Evolutionary conservation across 1,284 basidiomycete species (phyloP), one percentile per base, ranked within the genome.

Genomic region (Gomphus bonarii): DNA sequence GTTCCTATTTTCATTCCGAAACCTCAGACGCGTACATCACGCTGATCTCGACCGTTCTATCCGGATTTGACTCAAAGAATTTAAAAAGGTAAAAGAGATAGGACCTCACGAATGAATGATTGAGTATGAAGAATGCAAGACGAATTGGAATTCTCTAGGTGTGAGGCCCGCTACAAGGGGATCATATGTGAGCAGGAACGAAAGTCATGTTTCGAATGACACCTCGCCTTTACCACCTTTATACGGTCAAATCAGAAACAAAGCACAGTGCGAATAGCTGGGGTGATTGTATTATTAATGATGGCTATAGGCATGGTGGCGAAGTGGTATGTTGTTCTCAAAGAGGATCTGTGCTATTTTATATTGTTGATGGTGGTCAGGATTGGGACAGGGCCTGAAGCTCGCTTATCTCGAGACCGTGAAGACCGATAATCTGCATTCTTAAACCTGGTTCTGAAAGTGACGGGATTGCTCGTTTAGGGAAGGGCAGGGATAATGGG

Each of bases 121-220:
- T 10, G 44, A 56, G 46, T 10, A 56, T 50, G 36, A 56, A 56
- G 33, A 38, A 56, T n/a, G 55, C 55, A 8, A 33, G 14, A 7
- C 55, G 55, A 10, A 35, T 47, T 56, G 46, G 22, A 31, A 12
- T 38, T 56, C 55, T 12, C 55, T 43, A 25, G 55, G 44, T 2
- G 55, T 18, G 9, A 49, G 35, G 2, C 55, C 55, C 7, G 14
- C 10, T 1, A 31, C 44, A 10, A 36, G 48, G n/a, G 55, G 33
- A 43, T 56, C n/a, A 40, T 40, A 56, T 10, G 11, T 14, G 16
- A 20, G 10, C 18, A 3, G 3, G 11, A 14, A 28, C 10, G 1
- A 20, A 50, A 30, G n/a, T 7, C 8, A 30, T 2, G 1, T 22
- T 3, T 3, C 2, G 20, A 11, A 55, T 33, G 12, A 12, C 18